These are phyloP conservation scores for Fonsecaea pugnacius DNA, from an alignment of 2,329 filamentous ascomycete genomes.

Conservation along the genomic window DNA sequence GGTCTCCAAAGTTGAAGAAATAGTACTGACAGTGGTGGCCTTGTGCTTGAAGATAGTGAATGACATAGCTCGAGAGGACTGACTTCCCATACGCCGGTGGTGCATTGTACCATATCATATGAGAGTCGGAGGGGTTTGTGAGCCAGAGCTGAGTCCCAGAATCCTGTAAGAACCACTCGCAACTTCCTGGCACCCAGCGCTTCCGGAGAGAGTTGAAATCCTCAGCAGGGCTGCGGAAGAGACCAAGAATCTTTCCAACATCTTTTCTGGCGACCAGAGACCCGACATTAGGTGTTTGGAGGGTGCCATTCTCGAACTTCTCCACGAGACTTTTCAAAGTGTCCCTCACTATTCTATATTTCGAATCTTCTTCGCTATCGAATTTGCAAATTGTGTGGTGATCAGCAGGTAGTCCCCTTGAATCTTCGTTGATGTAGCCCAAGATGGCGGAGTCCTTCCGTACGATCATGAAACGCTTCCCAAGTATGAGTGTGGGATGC, in stretches of 20 bases:
- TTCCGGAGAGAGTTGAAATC: constrained; percentile 24
- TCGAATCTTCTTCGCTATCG: constrained; percentile 36
- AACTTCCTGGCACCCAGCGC: constrained; percentile 24
- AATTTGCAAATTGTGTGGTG: constrained; percentile 44
- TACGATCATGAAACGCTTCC: constrained; percentile 32
- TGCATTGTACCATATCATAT: constrained; percentile 40
- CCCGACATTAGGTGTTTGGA: not conserved
- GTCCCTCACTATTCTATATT: constrained; percentile 35
- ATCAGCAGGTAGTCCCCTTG: constrained; percentile 44
- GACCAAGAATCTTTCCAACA: constrained; percentile 12
- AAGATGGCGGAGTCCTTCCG: constrained; percentile 50
- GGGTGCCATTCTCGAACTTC: constrained; percentile 1
- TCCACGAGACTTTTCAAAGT: constrained; percentile 22
- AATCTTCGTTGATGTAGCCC: constrained; percentile 49
- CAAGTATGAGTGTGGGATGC: constrained; percentile 23
- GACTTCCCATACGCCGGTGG: constrained; percentile 43
- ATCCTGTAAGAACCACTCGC: constrained; percentile 30
- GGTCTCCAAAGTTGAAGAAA: constrained; percentile 41
- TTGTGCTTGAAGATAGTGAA: constrained; percentile 33
- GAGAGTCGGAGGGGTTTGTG: constrained; percentile 20
- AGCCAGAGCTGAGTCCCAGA: constrained; percentile 2
- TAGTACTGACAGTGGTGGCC: constrained; percentile 37
- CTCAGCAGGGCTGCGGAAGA: constrained; percentile 13
- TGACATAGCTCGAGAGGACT: constrained; percentile 38
- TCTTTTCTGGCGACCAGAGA: not conserved